Conservation (phyloP, 345 rosid species). For the Mangifera indica region DNA sequence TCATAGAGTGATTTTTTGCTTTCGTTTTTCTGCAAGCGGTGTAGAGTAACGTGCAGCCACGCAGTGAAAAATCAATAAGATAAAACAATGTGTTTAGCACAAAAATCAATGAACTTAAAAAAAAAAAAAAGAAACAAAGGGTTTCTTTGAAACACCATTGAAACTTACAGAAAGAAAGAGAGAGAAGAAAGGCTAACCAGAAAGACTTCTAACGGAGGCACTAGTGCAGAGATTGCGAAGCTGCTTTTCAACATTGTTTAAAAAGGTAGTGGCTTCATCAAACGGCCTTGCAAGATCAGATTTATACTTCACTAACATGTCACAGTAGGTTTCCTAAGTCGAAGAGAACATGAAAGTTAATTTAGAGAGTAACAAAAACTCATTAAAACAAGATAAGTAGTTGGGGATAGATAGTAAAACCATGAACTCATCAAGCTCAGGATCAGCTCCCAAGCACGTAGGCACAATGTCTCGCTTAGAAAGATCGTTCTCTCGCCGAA, state of each 20-base stretch:
- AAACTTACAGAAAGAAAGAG: conserved; percentile 5
- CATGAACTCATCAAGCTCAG: conserved; percentile 98
- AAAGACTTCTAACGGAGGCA: conserved; percentile 44
- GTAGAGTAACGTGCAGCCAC: conserved; percentile 24
- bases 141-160: background rate
- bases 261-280: conserved; percentile 74
- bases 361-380: background rate
- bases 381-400: background rate
- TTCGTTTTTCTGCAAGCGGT: conserved; percentile 4
- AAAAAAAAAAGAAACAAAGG: background rate
- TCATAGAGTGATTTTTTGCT: conserved; percentile 13
- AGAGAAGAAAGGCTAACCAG: conserved; percentile 44
- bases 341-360: too few species aligned
- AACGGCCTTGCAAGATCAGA: conserved; percentile 90
- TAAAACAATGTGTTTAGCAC: conserved; percentile 29
- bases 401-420: conserved; percentile 34
- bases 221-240: conserved; percentile 75
- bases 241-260: conserved; percentile 83
- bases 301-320: conserved; percentile 71
- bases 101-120: conserved; percentile 23
- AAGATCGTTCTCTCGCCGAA: conserved; percentile 49
- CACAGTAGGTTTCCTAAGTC: conserved; percentile 69
- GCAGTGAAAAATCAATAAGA: conserved; percentile 11
- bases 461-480: conserved; percentile 41
- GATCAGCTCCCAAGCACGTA: conserved; percentile 68